Evolutionary conservation across 345 rosid species (phyloP), one percentile per base, ranked within the genome.

Genomic region (Noccaea bulbosa): DNA sequence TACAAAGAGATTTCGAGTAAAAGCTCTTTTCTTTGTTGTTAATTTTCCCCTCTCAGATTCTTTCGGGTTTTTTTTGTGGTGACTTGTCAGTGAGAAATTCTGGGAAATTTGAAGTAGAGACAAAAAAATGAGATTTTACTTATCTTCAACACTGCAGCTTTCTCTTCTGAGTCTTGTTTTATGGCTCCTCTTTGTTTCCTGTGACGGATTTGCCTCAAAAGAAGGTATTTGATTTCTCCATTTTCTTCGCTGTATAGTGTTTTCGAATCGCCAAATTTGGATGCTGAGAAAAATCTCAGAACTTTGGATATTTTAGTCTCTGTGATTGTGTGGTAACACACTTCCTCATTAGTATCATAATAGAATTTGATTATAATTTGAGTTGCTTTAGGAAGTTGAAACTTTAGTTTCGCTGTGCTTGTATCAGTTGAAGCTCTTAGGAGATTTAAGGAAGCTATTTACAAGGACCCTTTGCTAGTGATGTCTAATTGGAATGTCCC

Each of bases 391-490:
- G 12, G 59, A 53, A 54, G 70, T 54, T 57, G 8, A 35, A 72
- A 12, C 38, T 62, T 2, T 20, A 11, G 48, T 46, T 49, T 33
- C 52, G 47, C 40, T 67, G 9, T 35, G 30, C 3, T 47, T 63
- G 41, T 65, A 48, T 11, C 72, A 95, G 99, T 80, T 78, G 65
- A 71, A 81, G 94, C 96, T 10, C 88, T 95, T 33, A 78, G 48
- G 14, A 71, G 86, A 70, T 85, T 95, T 69, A 92, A 87, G 81
- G 92, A 90, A 78, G 91, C 90, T 37, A 81, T 86, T 20, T 86
- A 73, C 65, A 94, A 92, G 72, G 99, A 92, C 77, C 99, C 99
- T 14, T 76, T 67, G 71, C 48, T 78, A 78, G 86, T 87, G 79
- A 73, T 90, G 72, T 83, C 94, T 47, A 85, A 79, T 77, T 95